These are phyloP conservation scores for Corylus heterophylla DNA, from an alignment of 306 rosid genomes.

Conservation along the genomic window DNA sequence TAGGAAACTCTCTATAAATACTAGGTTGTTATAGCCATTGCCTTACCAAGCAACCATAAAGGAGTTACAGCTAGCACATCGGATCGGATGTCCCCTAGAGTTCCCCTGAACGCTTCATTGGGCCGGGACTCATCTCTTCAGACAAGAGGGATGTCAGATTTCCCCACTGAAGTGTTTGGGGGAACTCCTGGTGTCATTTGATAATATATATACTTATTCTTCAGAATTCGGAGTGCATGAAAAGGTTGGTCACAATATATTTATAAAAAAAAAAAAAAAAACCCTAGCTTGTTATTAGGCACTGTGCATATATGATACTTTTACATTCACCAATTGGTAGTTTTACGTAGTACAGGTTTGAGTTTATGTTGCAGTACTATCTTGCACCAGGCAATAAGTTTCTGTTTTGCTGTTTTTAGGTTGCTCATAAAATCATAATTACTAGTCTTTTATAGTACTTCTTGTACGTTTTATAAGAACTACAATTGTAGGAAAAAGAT, in stretches of 20 bases:
- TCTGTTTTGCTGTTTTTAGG: neutral
- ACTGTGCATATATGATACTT: too few species aligned
- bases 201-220: neutral
- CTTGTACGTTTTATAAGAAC: neutral
- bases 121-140: neutral
- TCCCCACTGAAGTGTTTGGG: conserved; percentile 29
- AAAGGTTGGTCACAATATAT: too few species aligned
- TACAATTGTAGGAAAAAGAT: too few species aligned
- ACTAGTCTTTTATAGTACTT: neutral
- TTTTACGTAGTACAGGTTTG: too few species aligned
- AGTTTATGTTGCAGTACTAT: neutral
- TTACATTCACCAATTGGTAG: too few species aligned
- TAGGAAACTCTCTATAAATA: conserved; percentile 1
- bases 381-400: neutral
- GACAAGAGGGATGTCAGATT: neutral
- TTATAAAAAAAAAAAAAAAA: too few species aligned
- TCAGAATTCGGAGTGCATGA: too few species aligned
- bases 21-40: neutral
- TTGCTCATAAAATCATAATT: neutral
- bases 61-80: neutral
- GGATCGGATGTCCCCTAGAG: conserved; percentile 25
- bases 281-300: too few species aligned
- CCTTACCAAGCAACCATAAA: neutral
- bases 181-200: conserved; percentile 27
- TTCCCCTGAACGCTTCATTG: conserved; percentile 24